A percentile compares a stretch with the other conserved stretches of the same genome.
Conservation (phyloP, 495 filamentous ascomycete species). For the Penicillium riverlandense region DNA sequence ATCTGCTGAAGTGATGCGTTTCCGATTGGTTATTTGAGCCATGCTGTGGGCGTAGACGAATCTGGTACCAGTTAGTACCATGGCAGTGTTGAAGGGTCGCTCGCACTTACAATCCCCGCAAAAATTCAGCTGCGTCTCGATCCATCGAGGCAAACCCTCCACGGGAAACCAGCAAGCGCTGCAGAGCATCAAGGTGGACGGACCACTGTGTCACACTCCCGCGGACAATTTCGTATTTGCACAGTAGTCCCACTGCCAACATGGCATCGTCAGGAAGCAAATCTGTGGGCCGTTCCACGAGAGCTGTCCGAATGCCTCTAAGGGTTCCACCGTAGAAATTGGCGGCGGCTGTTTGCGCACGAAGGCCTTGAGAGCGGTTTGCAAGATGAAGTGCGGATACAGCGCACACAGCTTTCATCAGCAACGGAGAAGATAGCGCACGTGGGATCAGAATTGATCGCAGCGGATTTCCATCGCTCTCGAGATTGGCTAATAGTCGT, state of each 20-base stretch:
- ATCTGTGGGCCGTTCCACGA: slow-evolving; percentile 14
- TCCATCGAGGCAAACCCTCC: slow-evolving; percentile 29
- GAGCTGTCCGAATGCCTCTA: slow-evolving; percentile 22
- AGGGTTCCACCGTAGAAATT: slow-evolving; percentile 34
- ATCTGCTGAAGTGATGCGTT: slow-evolving; percentile 11
- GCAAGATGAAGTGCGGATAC: slow-evolving; percentile 37
- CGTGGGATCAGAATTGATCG: slow-evolving; percentile 35
- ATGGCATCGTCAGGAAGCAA: slow-evolving; percentile 27
- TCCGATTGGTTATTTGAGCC: slow-evolving; percentile 31
- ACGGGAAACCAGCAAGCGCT: slow-evolving; percentile 30
- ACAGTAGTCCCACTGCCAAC: slow-evolving; percentile 34
- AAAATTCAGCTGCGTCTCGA: slow-evolving; percentile 27
- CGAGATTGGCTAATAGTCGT: slow-evolving; percentile 33
- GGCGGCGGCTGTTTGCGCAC: slow-evolving; percentile 25
- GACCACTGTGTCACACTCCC: slow-evolving; percentile 39
- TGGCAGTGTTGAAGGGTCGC: not conserved
- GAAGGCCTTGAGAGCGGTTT: slow-evolving; percentile 23
- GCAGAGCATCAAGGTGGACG: slow-evolving; percentile 33
- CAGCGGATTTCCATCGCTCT: slow-evolving; percentile 35
- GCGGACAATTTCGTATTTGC: slow-evolving; percentile 39
- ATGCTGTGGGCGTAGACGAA: slow-evolving; percentile 35
- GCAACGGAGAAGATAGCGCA: slow-evolving; percentile 33
- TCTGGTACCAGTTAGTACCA: slow-evolving; percentile 7
- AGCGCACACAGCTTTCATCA: slow-evolving; percentile 38
- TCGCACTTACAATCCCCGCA: slow-evolving; percentile 31